A percentile compares a stretch with the other conserved stretches of the same genome.
These are phyloP conservation scores for Paraurostyla sp. DNA, from an alignment of 73 alveolate species.

Conservation along the genomic window DNA sequence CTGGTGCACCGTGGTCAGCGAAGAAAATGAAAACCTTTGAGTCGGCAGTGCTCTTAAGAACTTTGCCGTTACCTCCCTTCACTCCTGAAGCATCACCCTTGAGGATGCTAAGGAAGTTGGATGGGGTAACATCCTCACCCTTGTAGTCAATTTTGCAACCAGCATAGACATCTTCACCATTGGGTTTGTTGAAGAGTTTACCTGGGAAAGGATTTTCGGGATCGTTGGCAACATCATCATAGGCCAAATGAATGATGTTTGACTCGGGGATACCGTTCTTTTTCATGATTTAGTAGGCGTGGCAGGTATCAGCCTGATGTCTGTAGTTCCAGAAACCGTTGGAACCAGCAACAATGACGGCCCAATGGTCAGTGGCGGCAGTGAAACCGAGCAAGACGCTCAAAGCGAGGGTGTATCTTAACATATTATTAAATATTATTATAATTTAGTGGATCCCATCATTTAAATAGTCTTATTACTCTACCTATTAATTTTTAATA, in stretches of 20 bases:
- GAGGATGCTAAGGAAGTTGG: slow-evolving; percentile 91
- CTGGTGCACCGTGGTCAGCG: slow-evolving; percentile 98
- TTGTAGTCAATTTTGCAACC: slow-evolving; percentile 97
- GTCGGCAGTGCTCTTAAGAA: slow-evolving; percentile 87
- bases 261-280: slow-evolving; percentile 93
- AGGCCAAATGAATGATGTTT: slow-evolving; percentile 94
- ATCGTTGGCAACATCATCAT: slow-evolving; percentile 96
- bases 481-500: too few relatives aligned
- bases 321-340: slow-evolving; percentile 96
- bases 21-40: slow-evolving; percentile 91
- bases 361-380: slow-evolving; percentile 87
- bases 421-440: slow-evolving; percentile 38
- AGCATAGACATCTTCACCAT: slow-evolving; percentile 95
- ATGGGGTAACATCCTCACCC: slow-evolving; percentile 95
- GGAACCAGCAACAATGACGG: slow-evolving; percentile 98
- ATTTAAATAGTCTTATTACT: too few relatives aligned
- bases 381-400: background rate
- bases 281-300: slow-evolving; percentile 94
- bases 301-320: slow-evolving; percentile 99
- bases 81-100: slow-evolving; percentile 82
- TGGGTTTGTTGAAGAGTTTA: slow-evolving; percentile 95
- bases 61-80: slow-evolving; percentile 76
- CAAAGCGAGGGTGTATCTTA: slow-evolving; percentile 32
- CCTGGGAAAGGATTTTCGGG: slow-evolving; percentile 98
- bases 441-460: too few relatives aligned